Evolutionary conservation across 495 filamentous ascomycete genomes (phyloP).

Genomic region (Usnea hakonensis): DNA sequence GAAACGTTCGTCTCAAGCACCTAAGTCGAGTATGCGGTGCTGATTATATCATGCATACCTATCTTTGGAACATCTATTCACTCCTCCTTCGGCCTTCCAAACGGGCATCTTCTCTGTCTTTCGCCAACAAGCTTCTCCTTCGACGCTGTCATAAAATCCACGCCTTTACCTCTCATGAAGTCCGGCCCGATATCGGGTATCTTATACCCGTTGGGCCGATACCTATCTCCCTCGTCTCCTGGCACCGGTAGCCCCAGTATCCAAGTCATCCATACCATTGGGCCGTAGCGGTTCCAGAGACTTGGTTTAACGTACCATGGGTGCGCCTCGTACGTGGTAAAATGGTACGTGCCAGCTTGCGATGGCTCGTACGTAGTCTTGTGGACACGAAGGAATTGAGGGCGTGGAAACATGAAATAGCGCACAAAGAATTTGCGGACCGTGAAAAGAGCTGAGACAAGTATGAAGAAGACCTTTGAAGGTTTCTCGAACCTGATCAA

Average conservation of each 20-base stretch:
- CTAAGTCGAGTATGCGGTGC: no score
- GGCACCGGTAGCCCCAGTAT: slow-evolving; percentile 49
- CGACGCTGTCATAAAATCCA: slow-evolving; percentile 36
- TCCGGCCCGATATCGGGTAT: slow-evolving; percentile 52
- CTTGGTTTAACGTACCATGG: slow-evolving; percentile 58
- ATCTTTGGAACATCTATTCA: not conserved
- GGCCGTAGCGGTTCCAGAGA: slow-evolving; percentile 54
- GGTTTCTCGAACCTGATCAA: slow-evolving; percentile 40
- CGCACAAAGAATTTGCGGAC: slow-evolving; percentile 47
- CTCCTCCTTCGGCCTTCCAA: slow-evolving; percentile 25
- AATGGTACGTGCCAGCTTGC: slow-evolving; percentile 41
- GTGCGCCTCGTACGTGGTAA: slow-evolving; percentile 39
- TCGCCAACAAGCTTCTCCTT: slow-evolving; percentile 32
- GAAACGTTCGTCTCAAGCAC: no score
- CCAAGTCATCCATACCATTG: slow-evolving; percentile 45
- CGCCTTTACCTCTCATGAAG: slow-evolving; percentile 49
- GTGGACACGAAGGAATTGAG: slow-evolving; percentile 35
- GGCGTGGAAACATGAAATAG: slow-evolving; percentile 49
- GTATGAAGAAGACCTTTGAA: slow-evolving; percentile 26
- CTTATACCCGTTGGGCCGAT: slow-evolving; percentile 50
- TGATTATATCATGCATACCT: not conserved
- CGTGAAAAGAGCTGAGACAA: slow-evolving; percentile 39
- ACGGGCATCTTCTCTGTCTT: slow-evolving; percentile 48
- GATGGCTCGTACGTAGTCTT: slow-evolving; percentile 39
- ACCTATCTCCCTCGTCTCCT: slow-evolving; percentile 50